Evolutionary conservation across 2,329 filamentous ascomycete species (phyloP), one percentile per base, ranked within the genome.

Genomic region (Neocatenulostroma microsporum): DNA sequence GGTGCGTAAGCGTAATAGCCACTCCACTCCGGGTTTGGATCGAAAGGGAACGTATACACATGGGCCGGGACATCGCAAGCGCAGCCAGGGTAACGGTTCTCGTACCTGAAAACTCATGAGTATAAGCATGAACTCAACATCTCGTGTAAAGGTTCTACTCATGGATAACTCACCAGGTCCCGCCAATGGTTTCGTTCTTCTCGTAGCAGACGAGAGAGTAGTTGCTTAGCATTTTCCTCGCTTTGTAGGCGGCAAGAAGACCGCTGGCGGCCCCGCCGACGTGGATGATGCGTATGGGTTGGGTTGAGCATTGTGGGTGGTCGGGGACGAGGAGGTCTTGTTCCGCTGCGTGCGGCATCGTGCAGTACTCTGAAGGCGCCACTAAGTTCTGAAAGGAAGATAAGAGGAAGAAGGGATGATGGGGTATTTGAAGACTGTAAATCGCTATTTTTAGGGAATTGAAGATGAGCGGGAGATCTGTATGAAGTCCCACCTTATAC

Each of bases 121-220:
- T n/a, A n/a, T n/a, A n/a, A n/a, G n/a, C n/a, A n/a, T n/a, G n/a
- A n/a, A n/a, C n/a, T n/a, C n/a, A n/a, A n/a, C n/a, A n/a, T n/a
- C n/a, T n/a, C n/a, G n/a, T n/a, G n/a, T n/a, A n/a, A n/a, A n/a
- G n/a, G n/a, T n/a, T n/a, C n/a, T n/a, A n/a, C n/a, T n/a, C n/a
- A n/a, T n/a, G n/a, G n/a, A n/a, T n/a, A 30, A 40, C 39, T 47
- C 58, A 48, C 50, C 48, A 55, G 1, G 63, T 66, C 4, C 63
- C 64, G 5, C 63, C 65, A 14, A 67, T 40, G 14, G 58, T 54
- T 5, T 53, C 37, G 32, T 56, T 55, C 40, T 61, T 58, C 43
- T 69, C 66, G 37, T 65, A 69, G 35, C 69, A 62, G 1, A 58
- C 53, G 29, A 62, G 54, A 2, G 61, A 57, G 52, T 39, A 48